Conservation (phyloP, 169 alveolate species). For the Plasmodium malariae region DNA sequence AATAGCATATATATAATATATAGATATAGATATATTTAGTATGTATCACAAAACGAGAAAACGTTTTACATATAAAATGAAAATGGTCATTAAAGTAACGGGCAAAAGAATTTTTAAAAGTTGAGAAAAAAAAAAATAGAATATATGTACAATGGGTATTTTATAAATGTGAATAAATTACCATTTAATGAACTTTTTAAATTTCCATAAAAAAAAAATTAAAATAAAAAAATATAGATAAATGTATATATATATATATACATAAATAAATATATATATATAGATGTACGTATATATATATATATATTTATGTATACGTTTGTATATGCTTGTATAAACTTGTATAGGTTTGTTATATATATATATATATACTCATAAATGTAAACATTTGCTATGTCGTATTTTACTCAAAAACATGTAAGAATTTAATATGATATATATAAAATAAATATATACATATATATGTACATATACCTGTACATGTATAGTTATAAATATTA, state of each 20-base stretch:
- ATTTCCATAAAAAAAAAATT: constrained; percentile 11
- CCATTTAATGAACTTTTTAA: constrained; percentile 19
- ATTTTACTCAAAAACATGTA: too few species aligned
- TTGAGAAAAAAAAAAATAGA: neutral
- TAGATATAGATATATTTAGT: neutral
- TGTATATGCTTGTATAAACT: neutral
- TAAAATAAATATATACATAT: neutral
- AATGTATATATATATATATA: constrained; percentile 10
- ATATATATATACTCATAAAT: neutral
- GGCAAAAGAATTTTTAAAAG: neutral
- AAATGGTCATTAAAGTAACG: neutral
- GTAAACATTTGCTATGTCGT: too few species aligned
- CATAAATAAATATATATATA: neutral
- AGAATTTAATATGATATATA: too few species aligned
- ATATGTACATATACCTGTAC: neutral
- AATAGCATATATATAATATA: neutral
- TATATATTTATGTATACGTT: neutral
- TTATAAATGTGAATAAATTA: neutral
- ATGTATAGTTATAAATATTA: neutral
- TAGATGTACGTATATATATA: neutral
- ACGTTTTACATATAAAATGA: neutral
- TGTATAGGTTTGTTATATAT: neutral
- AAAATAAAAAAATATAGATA: neutral
- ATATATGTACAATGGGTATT: neutral
- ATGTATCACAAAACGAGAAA: neutral